phyloP scores from a whole-genome alignment of 73 alveolate species.

The Tetrahymena borealis region DNA sequence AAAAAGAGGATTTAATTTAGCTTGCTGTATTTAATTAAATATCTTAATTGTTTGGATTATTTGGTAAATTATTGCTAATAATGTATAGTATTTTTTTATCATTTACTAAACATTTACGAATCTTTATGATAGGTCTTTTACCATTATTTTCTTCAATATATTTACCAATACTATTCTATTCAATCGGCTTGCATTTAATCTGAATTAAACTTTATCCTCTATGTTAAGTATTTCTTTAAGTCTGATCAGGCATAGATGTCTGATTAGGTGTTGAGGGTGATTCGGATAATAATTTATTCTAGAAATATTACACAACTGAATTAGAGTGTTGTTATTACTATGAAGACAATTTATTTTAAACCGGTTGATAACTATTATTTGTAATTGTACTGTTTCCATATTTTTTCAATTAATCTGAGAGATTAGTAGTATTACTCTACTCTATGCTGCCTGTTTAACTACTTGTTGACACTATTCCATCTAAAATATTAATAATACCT shows the following conservation, averaged over 20 bases:
- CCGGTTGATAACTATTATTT: too few relatives aligned
- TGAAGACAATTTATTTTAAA: too few relatives aligned
- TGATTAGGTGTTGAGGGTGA: too few relatives aligned
- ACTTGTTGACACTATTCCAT: too few relatives aligned
- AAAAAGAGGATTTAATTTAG: background rate
- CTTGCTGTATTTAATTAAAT: background rate
- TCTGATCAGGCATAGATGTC: background rate
- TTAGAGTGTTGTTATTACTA: too few relatives aligned
- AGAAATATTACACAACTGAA: too few relatives aligned
- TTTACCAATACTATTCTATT: background rate
- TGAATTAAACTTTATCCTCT: background rate
- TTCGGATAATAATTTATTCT: too few relatives aligned
- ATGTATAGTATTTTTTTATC: background rate
- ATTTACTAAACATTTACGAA: background rate
- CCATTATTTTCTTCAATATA: background rate
- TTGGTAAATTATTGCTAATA: background rate
- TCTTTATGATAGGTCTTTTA: background rate
- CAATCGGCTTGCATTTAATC: background rate
- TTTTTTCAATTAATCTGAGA: too few relatives aligned
- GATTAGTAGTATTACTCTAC: too few relatives aligned
- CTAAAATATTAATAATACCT: too few relatives aligned
- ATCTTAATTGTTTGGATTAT: background rate
- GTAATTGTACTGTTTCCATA: too few relatives aligned
- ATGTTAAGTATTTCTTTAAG: background rate
- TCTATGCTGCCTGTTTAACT: too few relatives aligned